These are phyloP conservation scores for Brassica hybrid DNA, from an alignment of 441 rosid genomes.

Conservation along the genomic window DNA sequence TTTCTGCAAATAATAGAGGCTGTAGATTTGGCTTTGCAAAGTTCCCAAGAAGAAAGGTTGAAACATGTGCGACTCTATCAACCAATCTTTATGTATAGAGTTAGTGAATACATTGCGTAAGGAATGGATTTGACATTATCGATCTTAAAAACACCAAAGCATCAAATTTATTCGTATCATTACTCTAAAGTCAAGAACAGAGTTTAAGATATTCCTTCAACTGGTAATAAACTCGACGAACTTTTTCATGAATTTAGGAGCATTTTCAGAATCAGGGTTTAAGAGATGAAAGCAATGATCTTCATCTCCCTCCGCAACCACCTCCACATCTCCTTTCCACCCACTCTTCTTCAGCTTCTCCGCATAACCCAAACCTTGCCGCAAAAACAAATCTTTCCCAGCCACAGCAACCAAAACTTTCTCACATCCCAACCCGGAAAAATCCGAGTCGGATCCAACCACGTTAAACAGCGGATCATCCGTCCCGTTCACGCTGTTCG, in stretches of 20 bases:
- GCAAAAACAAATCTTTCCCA: slow-evolving; percentile 43
- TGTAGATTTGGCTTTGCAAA: too few species aligned
- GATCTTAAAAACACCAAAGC: too few species aligned
- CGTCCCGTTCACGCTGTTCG: slow-evolving; percentile 39
- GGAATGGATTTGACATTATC: too few species aligned
- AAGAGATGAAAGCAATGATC: slow-evolving; percentile 50
- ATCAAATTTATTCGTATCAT: too few species aligned
- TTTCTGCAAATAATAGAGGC: too few species aligned
- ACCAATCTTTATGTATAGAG: too few species aligned
- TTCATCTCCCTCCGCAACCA: slow-evolving; percentile 46
- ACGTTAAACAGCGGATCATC: slow-evolving; percentile 61
- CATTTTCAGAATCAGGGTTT: slow-evolving; percentile 36
- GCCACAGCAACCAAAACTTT: slow-evolving; percentile 55
- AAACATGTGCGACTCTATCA: too few species aligned
- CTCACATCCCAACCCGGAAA: slow-evolving; percentile 43
- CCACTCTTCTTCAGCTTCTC: slow-evolving; percentile 47
- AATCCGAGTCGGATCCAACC: slow-evolving; percentile 31
- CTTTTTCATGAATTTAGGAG: slow-evolving; percentile 41
- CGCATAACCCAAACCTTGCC: slow-evolving; percentile 48
- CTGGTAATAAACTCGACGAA: slow-evolving; percentile 42
- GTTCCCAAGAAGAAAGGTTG: too few species aligned
- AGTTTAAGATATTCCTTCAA: neutral
- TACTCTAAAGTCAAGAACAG: neutral
- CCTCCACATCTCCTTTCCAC: slow-evolving; percentile 51
- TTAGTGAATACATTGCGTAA: too few species aligned